A percentile compares a stretch with the other conserved stretches of the same genome.
These are phyloP conservation scores for Gleditsia sinensis DNA, from an alignment of 306 rosid genomes.

Conservation along the genomic window DNA sequence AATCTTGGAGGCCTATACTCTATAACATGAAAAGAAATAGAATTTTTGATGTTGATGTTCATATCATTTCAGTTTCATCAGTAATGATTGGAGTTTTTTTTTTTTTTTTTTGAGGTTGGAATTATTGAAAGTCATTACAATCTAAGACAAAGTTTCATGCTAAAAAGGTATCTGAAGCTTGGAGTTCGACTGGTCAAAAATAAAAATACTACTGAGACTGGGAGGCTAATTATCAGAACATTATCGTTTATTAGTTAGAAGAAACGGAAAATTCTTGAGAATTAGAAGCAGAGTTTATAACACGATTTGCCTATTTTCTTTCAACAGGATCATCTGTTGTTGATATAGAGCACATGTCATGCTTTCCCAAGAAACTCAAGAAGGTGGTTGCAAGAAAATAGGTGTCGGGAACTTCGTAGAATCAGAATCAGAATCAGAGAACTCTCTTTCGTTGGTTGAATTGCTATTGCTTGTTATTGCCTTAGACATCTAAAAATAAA, in stretches of 20 bases:
- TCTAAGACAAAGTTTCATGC: too few relatives aligned
- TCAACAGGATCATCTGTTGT: not conserved
- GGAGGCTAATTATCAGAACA: conserved; percentile 6
- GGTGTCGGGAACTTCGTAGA: not conserved
- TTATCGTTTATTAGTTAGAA: not conserved
- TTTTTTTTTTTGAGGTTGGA: not conserved
- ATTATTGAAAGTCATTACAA: not conserved
- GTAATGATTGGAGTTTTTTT: not conserved
- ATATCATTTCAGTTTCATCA: not conserved
- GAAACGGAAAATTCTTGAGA: not conserved
- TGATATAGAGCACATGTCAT: not conserved
- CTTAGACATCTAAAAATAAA: too few relatives aligned
- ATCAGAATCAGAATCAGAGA: not conserved
- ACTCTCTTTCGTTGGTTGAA: not conserved
- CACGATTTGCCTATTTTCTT: not conserved
- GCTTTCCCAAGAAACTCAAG: not conserved
- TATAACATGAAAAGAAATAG: not conserved
- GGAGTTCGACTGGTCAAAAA: not conserved
- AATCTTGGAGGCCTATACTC: not conserved
- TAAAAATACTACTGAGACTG: not conserved
- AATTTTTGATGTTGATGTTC: not conserved
- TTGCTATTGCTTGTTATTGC: too few relatives aligned
- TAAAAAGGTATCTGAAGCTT: not conserved
- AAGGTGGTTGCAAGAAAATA: not conserved
- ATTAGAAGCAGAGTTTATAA: not conserved